These are phyloP conservation scores for Aureobasidium namibiae DNA, from an alignment of 2,329 filamentous ascomycete species.

Conservation along the genomic window DNA sequence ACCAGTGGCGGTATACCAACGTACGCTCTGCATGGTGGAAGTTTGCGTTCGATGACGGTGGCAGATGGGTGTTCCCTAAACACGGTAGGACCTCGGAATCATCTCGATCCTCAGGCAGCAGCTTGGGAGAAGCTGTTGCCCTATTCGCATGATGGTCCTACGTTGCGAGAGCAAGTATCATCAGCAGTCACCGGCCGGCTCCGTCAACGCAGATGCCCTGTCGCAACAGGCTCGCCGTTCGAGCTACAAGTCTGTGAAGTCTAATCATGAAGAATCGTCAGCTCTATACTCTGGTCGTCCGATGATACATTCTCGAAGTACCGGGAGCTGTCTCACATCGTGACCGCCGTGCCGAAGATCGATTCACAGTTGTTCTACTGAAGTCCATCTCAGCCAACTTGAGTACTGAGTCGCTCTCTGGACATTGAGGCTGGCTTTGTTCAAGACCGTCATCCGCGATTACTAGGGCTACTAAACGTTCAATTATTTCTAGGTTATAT, in stretches of 20 bases:
- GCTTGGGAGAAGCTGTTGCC: too few relatives aligned
- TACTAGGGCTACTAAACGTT: background rate
- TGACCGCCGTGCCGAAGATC: too few relatives aligned
- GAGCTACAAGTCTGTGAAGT: background rate
- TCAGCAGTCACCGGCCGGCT: background rate
- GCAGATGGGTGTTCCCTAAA: too few relatives aligned
- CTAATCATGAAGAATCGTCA: background rate
- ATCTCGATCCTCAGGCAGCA: background rate
- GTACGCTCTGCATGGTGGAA: background rate
- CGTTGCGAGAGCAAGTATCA: background rate
- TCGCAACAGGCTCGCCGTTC: background rate
- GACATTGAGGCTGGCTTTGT: too few relatives aligned
- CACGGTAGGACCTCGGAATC: too few relatives aligned
- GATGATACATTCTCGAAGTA: background rate
- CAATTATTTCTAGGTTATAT: too few relatives aligned
- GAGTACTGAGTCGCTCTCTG: too few relatives aligned
- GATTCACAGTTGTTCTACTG: too few relatives aligned
- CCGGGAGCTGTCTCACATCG: background rate
- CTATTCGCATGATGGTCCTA: background rate
- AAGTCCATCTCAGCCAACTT: too few relatives aligned
- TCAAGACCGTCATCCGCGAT: too few relatives aligned
- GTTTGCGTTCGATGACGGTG: background rate
- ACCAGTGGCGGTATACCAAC: background rate
- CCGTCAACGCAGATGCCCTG: background rate
- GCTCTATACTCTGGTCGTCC: background rate